Evolutionary conservation across 495 filamentous ascomycete species (phyloP).

Genomic region (Tuber umbilicatum): DNA sequence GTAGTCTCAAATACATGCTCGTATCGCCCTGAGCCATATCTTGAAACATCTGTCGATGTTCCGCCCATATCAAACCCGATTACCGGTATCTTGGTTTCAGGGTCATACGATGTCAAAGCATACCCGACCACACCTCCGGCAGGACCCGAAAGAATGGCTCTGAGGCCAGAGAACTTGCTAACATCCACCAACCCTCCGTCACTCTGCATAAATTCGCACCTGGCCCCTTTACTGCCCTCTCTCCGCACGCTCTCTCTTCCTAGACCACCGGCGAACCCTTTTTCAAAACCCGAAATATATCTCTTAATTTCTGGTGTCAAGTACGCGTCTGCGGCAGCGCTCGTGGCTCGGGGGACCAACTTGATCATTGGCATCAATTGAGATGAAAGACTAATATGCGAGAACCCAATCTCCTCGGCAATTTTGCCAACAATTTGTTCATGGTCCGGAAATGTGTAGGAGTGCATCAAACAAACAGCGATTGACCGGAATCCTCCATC

Average conservation of each 20-base stretch:
- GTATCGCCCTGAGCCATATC: conserved; percentile 81
- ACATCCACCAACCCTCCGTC: conserved; percentile 76
- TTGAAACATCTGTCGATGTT: conserved; percentile 88
- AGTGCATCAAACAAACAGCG: conserved; percentile 74
- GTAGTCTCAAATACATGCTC: conserved; percentile 98
- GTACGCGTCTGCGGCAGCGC: conserved; percentile 91
- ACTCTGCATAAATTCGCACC: conserved; percentile 83
- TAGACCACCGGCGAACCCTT: conserved; percentile 64
- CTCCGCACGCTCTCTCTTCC: conserved; percentile 60
- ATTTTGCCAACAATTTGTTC: conserved; percentile 62
- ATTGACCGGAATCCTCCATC: conserved; percentile 61
- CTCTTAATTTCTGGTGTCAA: conserved; percentile 92
- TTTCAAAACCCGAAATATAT: conserved; percentile 84
- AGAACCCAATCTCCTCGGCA: conserved; percentile 65
- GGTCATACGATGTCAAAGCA: conserved; percentile 85
- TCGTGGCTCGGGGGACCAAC: conserved; percentile 77
- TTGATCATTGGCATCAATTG: conserved; percentile 95
- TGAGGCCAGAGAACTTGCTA: conserved; percentile 64
- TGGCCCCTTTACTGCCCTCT: conserved; percentile 51
- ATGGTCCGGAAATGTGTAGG: conserved; percentile 72
- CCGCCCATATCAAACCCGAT: conserved; percentile 96
- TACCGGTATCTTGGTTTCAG: conserved; percentile 75
- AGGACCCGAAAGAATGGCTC: conserved; percentile 71
- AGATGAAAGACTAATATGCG: conserved; percentile 65
- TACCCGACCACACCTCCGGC: conserved; percentile 88